Base-by-base conservation (phyloP, 805 yeast genomes). In the Candida railenensis region DNA sequence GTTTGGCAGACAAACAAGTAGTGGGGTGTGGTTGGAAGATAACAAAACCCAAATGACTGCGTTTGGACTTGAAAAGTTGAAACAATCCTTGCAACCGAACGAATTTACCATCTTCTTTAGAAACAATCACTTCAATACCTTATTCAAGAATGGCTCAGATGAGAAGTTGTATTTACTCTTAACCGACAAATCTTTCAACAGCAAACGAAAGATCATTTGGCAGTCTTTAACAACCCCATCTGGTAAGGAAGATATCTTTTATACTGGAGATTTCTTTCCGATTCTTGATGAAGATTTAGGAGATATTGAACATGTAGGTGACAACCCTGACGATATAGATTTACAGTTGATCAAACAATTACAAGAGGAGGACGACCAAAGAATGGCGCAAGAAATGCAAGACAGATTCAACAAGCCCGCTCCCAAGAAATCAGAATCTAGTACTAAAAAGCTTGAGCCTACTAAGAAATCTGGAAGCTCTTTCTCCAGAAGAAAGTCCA, bases 101-200 rank as follows among this genome's bases (percentile, higher is more conserved):
- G 76, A 83, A 4, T 73, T 83, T 46, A 79, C 83, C 1, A 81
- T 92, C 0, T 78, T 92, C 50, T 94, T 91, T 69, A 76, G 97
- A 58, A 92, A 94, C 64, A 91, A 94, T 62, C 97, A 90, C 62
- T 92, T 88, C 65, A 78, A 78, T 52, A 89, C 97, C 0, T 60
- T 91, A 9, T 77, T 73, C 54, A 83, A 83, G 57, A 61, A 62
- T 19, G 66, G 65, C 36, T 72, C 71, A 22, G 73, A 74, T 45
- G 54, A 58, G 38, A 74, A 64, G 36, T 68, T 92, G 28, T 89
- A 79, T 58, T 64, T 80, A 3, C 69, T 92, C 22, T 84, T 87
- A 2, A 87, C 94, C 1, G 97, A 94, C 59, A 68, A 74, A 14
- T 89, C 94, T 2, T 85, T 81, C 56, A 51, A 52, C 32, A 56